phyloP scores from a whole-genome alignment of 768 basidiomycete genomes.

The Collybia nuda region DNA sequence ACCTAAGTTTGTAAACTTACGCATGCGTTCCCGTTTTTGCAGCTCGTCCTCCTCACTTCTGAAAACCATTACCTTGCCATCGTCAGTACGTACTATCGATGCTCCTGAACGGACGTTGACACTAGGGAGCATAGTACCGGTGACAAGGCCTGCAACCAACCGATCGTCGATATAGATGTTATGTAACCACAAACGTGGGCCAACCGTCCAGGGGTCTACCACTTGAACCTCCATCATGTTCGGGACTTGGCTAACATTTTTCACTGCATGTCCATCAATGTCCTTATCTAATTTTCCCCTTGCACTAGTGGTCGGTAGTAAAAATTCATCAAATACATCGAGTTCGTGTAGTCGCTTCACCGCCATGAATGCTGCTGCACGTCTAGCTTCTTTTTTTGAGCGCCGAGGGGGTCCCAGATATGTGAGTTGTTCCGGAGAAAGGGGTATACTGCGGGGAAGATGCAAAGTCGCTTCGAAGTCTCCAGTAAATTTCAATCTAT shows the following conservation, averaged over 20 bases:
- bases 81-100: constrained; percentile 30
- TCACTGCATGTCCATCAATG: constrained; percentile 45
- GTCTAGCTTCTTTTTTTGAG: constrained; percentile 80
- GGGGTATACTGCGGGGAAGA: constrained; percentile 68
- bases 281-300: constrained; percentile 50
- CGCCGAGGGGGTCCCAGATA: constrained; percentile 59
- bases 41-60: constrained; percentile 47
- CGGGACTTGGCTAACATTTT: constrained; percentile 46
- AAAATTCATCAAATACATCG: constrained; percentile 80
- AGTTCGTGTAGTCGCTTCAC: constrained; percentile 66
- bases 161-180: constrained; percentile 50
- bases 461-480: constrained; percentile 57
- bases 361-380: constrained; percentile 79
- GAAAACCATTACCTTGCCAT: constrained; percentile 28
- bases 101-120: constrained; percentile 39
- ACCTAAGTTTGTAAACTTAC: constrained; percentile 62
- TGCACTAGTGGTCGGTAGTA: constrained; percentile 66
- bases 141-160: constrained; percentile 60
- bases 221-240: constrained; percentile 59
- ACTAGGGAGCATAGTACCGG: constrained; percentile 56
- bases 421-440: constrained; percentile 50
- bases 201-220: constrained; percentile 66
- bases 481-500: constrained; percentile 60
- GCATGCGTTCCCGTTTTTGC: constrained; percentile 50
- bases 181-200: constrained; percentile 62